Evolutionary conservation across 768 basidiomycete genomes (phyloP).

Genomic region (Boletus vermiculosoides): DNA sequence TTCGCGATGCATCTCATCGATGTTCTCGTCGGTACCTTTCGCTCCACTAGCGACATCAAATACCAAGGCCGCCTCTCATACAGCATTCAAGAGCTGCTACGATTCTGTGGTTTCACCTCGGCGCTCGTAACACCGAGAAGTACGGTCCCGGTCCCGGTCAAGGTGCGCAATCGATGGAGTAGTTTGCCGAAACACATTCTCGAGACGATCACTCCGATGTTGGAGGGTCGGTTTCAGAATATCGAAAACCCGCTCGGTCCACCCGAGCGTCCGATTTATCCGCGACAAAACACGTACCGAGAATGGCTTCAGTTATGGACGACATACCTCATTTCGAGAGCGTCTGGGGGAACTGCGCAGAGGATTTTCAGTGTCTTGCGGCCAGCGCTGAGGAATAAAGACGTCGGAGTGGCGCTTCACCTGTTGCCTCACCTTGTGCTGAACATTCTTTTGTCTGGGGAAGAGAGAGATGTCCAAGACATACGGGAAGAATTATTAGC

Average conservation of each 20-base stretch:
- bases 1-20: slow-evolving; percentile 91
- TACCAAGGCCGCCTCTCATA: slow-evolving; percentile 89
- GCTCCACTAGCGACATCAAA: slow-evolving; percentile 89
- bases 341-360: slow-evolving; percentile 55
- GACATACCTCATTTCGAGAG: slow-evolving; percentile 68
- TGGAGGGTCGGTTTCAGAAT: slow-evolving; percentile 65
- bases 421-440: slow-evolving; percentile 90
- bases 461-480: slow-evolving; percentile 54
- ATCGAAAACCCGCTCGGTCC: slow-evolving; percentile 41
- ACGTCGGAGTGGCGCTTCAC: slow-evolving; percentile 91
- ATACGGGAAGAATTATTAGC: slow-evolving; percentile 76
- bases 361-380: slow-evolving; percentile 78
- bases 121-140: slow-evolving; percentile 60
- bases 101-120: slow-evolving; percentile 82
- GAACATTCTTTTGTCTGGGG: slow-evolving; percentile 76
- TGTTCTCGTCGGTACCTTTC: slow-evolving; percentile 85
- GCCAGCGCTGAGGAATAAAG: slow-evolving; percentile 77
- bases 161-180: slow-evolving; percentile 76
- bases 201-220: slow-evolving; percentile 82
- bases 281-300: slow-evolving; percentile 73
- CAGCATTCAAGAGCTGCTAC: slow-evolving; percentile 87
- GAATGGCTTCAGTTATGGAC: slow-evolving; percentile 97
- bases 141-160: slow-evolving; percentile 53
- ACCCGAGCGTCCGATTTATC: slow-evolving; percentile 74
- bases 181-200: slow-evolving; percentile 76